Base-by-base conservation (phyloP, 2,329 filamentous ascomycete species). In the Monilinia polystroma region DNA sequence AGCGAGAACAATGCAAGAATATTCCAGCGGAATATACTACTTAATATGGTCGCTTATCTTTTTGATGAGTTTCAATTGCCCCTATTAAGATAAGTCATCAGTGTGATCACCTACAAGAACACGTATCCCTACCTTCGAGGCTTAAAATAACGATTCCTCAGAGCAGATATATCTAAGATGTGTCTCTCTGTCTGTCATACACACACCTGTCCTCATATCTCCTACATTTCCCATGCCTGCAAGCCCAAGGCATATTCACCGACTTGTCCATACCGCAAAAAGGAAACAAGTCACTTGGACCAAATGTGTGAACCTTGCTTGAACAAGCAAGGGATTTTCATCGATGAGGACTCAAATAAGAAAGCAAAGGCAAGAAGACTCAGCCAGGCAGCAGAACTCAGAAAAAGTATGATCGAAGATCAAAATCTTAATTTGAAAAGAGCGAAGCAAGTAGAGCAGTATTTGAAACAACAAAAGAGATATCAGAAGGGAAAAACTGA, bases 131-230 rank as follows among this genome's bases (percentile, higher is more conserved):
- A 23, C 11, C 11, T 16, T 12, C 38, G 1, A n/a, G 4, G 35
- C 14, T 4, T 5, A 6, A 26, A 20, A 32, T 3, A 32, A 26
- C 8, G 38, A 12, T 3, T 7, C 6, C 16, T 14, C 14, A 32
- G 20, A n/a, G 6, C 32, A 55, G 3, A 51, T 26, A 20, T 1
- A 51, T 1, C 29, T 16, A 60, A 35, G 5, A 60, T 60, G 58
- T 60, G 58, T 41, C n/a, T 60, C 16, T 60, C 45, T 7, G 12
- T 60, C 29, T 51, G 45, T 35, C 58, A 60, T n/a, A 23, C 20
- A 0, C 58, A 60, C 38, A 60, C 45, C n/a, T 60, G 58, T 8
- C 29, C 45, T 20, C 58, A 60, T 6, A 12, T 51, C 4, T 51
- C 45, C 20, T 60, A 60, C 8, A 12, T 26, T 4, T 14, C 6